phyloP scores from a whole-genome alignment of 192 early-diverging fungal species.

The Backusella australiensis region DNA sequence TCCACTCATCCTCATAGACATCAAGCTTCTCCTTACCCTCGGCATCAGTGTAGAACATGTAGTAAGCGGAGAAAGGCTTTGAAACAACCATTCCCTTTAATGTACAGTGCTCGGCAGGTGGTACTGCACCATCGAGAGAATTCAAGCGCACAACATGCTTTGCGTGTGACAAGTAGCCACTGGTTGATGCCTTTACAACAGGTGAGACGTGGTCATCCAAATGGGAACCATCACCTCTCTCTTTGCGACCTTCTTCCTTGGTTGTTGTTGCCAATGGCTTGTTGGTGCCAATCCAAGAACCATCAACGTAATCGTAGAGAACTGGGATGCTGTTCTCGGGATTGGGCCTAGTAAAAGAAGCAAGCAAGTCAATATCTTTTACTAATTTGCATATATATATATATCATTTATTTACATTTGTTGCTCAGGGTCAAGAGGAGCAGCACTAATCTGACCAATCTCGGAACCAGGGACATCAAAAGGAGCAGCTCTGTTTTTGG shows the following conservation, averaged over 20 bases:
- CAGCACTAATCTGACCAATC: slow-evolving; percentile 17
- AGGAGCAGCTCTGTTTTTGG: slow-evolving; percentile 10
- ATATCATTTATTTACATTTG: slow-evolving; percentile 17
- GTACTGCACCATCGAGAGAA: slow-evolving; percentile 11
- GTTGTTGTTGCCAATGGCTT: slow-evolving; percentile 16
- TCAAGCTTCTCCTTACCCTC: neutral
- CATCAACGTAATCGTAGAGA: slow-evolving; percentile 20
- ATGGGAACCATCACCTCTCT: slow-evolving; percentile 19
- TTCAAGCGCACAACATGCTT: slow-evolving; percentile 20
- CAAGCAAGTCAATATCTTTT: neutral
- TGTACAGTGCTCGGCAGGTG: neutral
- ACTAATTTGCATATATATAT: neutral
- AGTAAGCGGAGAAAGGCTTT: slow-evolving; percentile 25
- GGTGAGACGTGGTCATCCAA: slow-evolving; percentile 24
- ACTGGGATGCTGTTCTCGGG: slow-evolving; percentile 8
- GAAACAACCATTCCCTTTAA: slow-evolving; percentile 14
- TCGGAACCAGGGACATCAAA: slow-evolving; percentile 21
- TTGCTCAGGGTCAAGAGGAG: slow-evolving; percentile 13
- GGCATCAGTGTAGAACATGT: slow-evolving; percentile 17
- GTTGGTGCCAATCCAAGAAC: slow-evolving; percentile 19
- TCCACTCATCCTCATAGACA: neutral
- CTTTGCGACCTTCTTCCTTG: slow-evolving; percentile 16
- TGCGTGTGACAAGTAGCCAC: slow-evolving; percentile 26
- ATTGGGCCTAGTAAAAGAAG: slow-evolving; percentile 11
- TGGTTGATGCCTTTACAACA: slow-evolving; percentile 5